Evolutionary conservation across 192 early-diverging fungal genomes (phyloP).

Genomic region (Dissophora ornata): DNA sequence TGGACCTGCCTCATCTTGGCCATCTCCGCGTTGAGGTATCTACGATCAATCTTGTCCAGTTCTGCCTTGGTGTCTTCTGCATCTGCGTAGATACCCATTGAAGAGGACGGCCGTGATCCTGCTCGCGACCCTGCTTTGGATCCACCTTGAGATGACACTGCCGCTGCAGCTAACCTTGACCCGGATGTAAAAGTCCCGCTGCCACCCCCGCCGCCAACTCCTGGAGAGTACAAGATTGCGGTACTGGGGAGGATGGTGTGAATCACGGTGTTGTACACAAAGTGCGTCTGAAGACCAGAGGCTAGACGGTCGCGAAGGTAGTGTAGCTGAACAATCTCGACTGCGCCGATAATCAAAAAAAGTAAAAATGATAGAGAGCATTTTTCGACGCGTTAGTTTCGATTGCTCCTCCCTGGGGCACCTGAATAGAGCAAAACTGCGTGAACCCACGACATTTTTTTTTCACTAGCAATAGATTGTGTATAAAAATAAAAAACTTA

Average conservation of each 20-base stretch:
- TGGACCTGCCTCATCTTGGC: slow-evolving; percentile 50
- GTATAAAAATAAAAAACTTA: slow-evolving; percentile 13
- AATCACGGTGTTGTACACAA: slow-evolving; percentile 52
- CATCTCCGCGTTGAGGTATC: slow-evolving; percentile 52
- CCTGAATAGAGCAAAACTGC: no score
- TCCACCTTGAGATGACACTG: slow-evolving; percentile 19
- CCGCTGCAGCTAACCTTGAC: slow-evolving; percentile 23
- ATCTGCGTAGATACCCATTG: slow-evolving; percentile 49
- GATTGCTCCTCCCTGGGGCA: no score
- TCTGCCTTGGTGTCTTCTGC: slow-evolving; percentile 51
- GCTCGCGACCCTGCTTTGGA: slow-evolving; percentile 44
- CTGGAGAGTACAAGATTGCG: slow-evolving; percentile 42
- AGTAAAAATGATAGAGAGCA: no score
- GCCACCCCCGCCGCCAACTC: slow-evolving; percentile 6
- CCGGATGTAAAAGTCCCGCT: slow-evolving; percentile 16
- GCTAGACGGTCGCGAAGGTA: slow-evolving; percentile 35
- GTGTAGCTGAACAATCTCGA: slow-evolving; percentile 49
- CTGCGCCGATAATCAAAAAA: no score
- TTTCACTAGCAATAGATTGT: no score
- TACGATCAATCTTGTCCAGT: slow-evolving; percentile 41
- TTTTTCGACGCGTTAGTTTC: no score
- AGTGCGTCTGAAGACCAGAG: slow-evolving; percentile 48
- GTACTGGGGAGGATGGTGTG: slow-evolving; percentile 40
- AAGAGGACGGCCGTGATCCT: slow-evolving; percentile 37
- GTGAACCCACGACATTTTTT: no score